A percentile compares a stretch with the other conserved stretches of the same genome.
phyloP scores from a whole-genome alignment of 2,329 filamentous ascomycete genomes.

The Trichophyton equinum region DNA sequence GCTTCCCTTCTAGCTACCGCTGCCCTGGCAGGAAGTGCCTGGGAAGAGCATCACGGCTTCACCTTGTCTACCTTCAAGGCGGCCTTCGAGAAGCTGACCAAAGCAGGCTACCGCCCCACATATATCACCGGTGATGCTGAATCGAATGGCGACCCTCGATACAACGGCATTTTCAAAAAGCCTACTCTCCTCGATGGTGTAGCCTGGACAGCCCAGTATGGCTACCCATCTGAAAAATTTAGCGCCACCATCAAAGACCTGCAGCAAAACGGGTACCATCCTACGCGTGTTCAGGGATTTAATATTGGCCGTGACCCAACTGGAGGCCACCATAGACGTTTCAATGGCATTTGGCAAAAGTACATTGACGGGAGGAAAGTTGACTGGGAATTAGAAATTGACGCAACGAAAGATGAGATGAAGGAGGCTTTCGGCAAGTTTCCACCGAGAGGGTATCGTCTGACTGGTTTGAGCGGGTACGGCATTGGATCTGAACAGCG shows the following conservation, averaged over 20 bases:
- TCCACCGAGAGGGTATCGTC: background rate
- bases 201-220: constrained; percentile 8
- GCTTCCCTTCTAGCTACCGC: background rate
- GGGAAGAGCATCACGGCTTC: constrained; percentile 7
- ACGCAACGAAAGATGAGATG: background rate
- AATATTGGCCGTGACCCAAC: background rate
- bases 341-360: constrained; percentile 10
- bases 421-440: background rate
- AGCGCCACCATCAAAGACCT: constrained; percentile 6
- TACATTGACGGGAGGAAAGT: background rate
- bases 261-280: constrained; percentile 5
- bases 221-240: constrained; percentile 5
- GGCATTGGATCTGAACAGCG: background rate
- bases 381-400: background rate
- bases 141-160: constrained; percentile 4
- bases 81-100: constrained; percentile 5
- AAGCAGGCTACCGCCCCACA: constrained; percentile 7
- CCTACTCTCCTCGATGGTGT: background rate
- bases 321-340: background rate
- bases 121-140: constrained; percentile 9
- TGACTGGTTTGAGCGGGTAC: background rate
- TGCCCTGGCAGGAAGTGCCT: background rate
- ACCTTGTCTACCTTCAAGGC: constrained; percentile 7
- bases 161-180: constrained; percentile 10
- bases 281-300: background rate